phyloP scores from a whole-genome alignment of 1,139 yeast genomes.

The Nakaseomyces kungkrabaensis region DNA sequence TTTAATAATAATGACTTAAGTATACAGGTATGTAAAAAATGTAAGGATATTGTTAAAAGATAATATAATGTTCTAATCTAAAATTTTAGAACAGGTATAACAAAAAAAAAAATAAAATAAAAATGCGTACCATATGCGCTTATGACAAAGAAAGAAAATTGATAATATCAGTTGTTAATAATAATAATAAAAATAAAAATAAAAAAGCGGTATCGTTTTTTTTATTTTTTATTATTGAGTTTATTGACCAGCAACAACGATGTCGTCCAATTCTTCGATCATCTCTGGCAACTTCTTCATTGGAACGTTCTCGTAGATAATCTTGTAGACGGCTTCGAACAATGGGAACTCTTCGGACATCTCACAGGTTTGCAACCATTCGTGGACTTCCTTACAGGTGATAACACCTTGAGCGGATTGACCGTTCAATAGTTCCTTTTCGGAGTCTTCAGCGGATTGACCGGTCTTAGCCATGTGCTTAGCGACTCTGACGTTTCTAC shows the following conservation, averaged over 20 bases:
- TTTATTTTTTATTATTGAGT: background rate
- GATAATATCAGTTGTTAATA: background rate
- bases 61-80: background rate
- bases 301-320: slow-evolving; percentile 60
- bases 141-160: background rate
- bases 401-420: slow-evolving; percentile 90
- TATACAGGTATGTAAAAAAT: slow-evolving; percentile 1
- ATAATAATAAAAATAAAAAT: too few relatives aligned
- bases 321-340: slow-evolving; percentile 72
- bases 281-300: slow-evolving; percentile 53
- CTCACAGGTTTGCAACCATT: slow-evolving; percentile 52
- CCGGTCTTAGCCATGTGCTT: slow-evolving; percentile 62
- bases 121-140: slow-evolving; percentile 3
- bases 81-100: background rate
- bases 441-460: slow-evolving; percentile 67
- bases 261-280: slow-evolving; percentile 36
- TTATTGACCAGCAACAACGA: slow-evolving; percentile 3
- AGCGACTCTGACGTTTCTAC: slow-evolving; percentile 86
- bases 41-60: background rate
- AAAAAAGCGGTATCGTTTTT: background rate
- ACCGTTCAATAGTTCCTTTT: slow-evolving; percentile 73
- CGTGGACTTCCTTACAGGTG: slow-evolving; percentile 82
- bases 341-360: slow-evolving; percentile 69
- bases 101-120: background rate
- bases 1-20: background rate